Percentiles rank a stretch among this genome's conserved stretches.
Evolutionary conservation across 2,329 filamentous ascomycete species (phyloP).

Genomic region (Colletotrichum sansevieriae): DNA sequence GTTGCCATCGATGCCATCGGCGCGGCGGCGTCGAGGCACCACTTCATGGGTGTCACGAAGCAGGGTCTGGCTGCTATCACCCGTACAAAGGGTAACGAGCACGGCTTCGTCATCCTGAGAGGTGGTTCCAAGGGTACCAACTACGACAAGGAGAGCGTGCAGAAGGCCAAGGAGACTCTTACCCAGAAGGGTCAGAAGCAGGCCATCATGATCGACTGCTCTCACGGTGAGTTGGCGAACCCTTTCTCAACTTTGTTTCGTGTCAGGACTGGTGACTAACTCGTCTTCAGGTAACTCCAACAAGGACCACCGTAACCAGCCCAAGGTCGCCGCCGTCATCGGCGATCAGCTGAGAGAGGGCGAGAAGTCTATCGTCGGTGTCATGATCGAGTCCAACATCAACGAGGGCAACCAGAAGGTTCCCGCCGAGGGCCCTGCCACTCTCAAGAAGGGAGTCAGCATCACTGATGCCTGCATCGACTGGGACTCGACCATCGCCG

Average conservation of each 20-base stretch:
- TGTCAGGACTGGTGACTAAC: not conserved
- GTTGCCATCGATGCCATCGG: conserved; percentile 98
- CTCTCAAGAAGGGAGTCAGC: conserved; percentile 88
- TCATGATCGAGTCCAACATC: conserved; percentile 99
- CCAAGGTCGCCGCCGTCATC: conserved; percentile 86
- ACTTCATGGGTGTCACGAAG: conserved; percentile 99
- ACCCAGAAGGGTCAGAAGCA: conserved; percentile 85
- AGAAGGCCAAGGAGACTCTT: conserved; percentile 82
- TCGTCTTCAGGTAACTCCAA: conserved; percentile 82
- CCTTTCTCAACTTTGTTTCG: not conserved
- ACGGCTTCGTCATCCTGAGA: conserved; percentile 96
- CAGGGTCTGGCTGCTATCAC: conserved; percentile 96
- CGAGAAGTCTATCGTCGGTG: conserved; percentile 89
- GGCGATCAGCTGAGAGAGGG: conserved; percentile 89
- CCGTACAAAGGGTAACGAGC: conserved; percentile 91
- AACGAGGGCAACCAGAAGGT: conserved; percentile 92
- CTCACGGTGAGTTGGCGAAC: conserved; percentile 75
- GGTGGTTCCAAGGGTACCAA: conserved; percentile 94
- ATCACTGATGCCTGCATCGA: conserved; percentile 97
- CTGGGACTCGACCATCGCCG: conserved; percentile 87
- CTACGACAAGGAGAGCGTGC: conserved; percentile 88
- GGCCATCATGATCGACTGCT: conserved; percentile 98
- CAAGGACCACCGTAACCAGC: conserved; percentile 98
- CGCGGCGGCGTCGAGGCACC: conserved; percentile 85
- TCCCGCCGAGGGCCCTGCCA: conserved; percentile 81